A percentile compares a stretch with the other conserved stretches of the same genome.
Evolutionary conservation across 148 eudicot species (phyloP).

Genomic region (Simmondsia chinensis): DNA sequence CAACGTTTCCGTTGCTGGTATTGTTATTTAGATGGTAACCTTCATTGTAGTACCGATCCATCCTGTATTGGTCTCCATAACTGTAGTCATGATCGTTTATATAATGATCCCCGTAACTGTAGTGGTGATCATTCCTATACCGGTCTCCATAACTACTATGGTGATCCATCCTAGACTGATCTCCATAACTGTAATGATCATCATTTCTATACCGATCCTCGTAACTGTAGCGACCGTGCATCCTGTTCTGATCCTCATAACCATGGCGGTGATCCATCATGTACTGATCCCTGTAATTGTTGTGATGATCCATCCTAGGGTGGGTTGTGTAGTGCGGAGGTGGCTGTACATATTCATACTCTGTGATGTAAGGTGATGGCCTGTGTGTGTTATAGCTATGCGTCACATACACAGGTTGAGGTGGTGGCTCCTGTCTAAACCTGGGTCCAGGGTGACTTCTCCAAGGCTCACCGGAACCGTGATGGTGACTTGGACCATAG

Average conservation of each 20-base stretch:
- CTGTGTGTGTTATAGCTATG: slow-evolving; percentile 51
- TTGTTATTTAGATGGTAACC: slow-evolving; percentile 17
- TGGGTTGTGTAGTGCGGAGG: no score
- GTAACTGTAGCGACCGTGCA: slow-evolving; percentile 12
- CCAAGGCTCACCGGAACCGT: slow-evolving; percentile 15
- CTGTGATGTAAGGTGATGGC: slow-evolving; percentile 50
- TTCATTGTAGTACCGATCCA: slow-evolving; percentile 13
- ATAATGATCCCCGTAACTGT: no score
- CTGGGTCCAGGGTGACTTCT: slow-evolving; percentile 13
- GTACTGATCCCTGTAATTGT: no score
- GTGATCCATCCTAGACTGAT: slow-evolving; percentile 12
- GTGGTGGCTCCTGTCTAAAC: slow-evolving; percentile 11
- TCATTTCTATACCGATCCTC: slow-evolving; percentile 28
- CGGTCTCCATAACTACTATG: no score
- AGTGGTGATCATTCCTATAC: slow-evolving; percentile 34
- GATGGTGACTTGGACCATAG: no score
- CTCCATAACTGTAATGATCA: slow-evolving; percentile 19
- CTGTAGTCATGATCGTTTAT: slow-evolving; percentile 25
- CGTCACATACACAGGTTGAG: slow-evolving; percentile 30
- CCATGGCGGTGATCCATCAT: slow-evolving; percentile 24
- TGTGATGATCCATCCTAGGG: no score
- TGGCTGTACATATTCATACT: slow-evolving; percentile 35
- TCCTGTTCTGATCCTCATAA: slow-evolving; percentile 9
- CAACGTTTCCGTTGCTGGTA: slow-evolving; percentile 39
- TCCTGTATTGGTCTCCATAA: slow-evolving; percentile 9